These are phyloP conservation scores for Fomitopsis pulvina DNA, from an alignment of 768 basidiomycete genomes.

Conservation along the genomic window DNA sequence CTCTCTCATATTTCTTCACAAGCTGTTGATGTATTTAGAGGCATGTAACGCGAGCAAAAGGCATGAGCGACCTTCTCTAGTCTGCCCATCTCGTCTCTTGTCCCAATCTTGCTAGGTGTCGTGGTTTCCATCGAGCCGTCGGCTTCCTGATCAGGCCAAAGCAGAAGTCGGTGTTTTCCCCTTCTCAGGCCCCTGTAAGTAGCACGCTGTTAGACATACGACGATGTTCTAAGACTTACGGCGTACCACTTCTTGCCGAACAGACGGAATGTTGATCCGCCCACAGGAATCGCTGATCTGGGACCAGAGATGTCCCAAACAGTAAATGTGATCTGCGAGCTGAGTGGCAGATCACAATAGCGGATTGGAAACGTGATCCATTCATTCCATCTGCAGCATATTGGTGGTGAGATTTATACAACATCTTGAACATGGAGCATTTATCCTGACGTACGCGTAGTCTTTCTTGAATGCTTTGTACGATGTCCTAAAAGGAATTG, in stretches of 20 bases:
- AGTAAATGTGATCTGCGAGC: slow-evolving; percentile 86
- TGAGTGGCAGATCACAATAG: slow-evolving; percentile 89
- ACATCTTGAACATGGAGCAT: not conserved
- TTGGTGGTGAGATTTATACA: slow-evolving; percentile 1
- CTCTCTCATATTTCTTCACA: slow-evolving; percentile 94
- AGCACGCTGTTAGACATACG: not conserved
- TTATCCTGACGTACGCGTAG: slow-evolving; percentile 51
- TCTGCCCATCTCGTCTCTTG: slow-evolving; percentile 89
- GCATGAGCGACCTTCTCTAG: slow-evolving; percentile 68
- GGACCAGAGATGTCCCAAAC: slow-evolving; percentile 94
- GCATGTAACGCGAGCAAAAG: not conserved
- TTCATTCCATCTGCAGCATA: slow-evolving; percentile 78
- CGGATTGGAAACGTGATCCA: slow-evolving; percentile 88
- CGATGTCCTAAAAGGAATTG: slow-evolving; percentile 85
- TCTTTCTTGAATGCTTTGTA: slow-evolving; percentile 87
- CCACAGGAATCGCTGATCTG: slow-evolving; percentile 73
- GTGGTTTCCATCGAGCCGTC: slow-evolving; percentile 76
- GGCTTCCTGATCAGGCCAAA: slow-evolving; percentile 82
- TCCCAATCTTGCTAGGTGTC: slow-evolving; percentile 82
- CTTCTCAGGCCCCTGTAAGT: slow-evolving; percentile 73
- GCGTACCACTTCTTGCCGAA: slow-evolving; percentile 91
- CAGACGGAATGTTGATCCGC: slow-evolving; percentile 83
- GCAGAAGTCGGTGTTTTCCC: slow-evolving; percentile 82
- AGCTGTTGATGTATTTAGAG: slow-evolving; percentile 37
- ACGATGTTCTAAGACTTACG: not conserved